Conservation (phyloP, 768 basidiomycete genomes). For the Mycena polygramma region DNA sequence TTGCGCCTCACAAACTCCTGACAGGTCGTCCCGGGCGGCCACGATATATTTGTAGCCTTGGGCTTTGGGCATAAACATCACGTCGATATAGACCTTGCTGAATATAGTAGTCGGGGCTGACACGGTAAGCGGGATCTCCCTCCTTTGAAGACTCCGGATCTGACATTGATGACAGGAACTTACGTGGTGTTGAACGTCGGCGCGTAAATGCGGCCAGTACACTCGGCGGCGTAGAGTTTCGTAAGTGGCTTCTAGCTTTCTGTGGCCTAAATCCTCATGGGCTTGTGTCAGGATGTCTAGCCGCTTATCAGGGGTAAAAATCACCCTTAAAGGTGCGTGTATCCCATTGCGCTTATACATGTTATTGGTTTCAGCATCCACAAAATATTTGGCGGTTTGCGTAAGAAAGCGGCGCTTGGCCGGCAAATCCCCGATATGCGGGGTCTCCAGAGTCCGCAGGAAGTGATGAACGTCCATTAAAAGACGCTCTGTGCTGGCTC, state of each 20-base stretch:
- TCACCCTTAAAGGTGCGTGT: background rate
- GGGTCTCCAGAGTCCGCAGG: slow-evolving; percentile 5
- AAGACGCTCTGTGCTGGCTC: slow-evolving; percentile 1
- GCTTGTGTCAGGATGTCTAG: background rate
- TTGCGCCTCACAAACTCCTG: background rate
- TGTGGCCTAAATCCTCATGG: slow-evolving; percentile 7
- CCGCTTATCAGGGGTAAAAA: background rate
- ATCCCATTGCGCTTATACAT: background rate
- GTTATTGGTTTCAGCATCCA: background rate
- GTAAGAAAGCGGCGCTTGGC: background rate
- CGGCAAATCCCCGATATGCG: background rate
- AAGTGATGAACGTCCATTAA: slow-evolving; percentile 10
- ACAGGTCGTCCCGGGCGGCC: background rate
- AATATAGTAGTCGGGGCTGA: background rate
- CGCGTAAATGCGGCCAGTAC: slow-evolving; percentile 14
- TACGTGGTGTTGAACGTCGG: slow-evolving; percentile 42
- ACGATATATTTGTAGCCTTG: background rate
- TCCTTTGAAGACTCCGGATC: slow-evolving; percentile 16
- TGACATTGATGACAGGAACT: slow-evolving; percentile 47
- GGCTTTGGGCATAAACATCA: background rate
- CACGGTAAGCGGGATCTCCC: slow-evolving; percentile 34
- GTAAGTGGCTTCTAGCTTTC: slow-evolving; percentile 1
- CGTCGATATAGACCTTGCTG: background rate
- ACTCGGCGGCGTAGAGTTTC: background rate
- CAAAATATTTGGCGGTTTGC: slow-evolving; percentile 5